Percentiles rank a stretch among this genome's conserved stretches.
Evolutionary conservation across 306 rosid species (phyloP).

Genomic region (Vicia sativa): DNA sequence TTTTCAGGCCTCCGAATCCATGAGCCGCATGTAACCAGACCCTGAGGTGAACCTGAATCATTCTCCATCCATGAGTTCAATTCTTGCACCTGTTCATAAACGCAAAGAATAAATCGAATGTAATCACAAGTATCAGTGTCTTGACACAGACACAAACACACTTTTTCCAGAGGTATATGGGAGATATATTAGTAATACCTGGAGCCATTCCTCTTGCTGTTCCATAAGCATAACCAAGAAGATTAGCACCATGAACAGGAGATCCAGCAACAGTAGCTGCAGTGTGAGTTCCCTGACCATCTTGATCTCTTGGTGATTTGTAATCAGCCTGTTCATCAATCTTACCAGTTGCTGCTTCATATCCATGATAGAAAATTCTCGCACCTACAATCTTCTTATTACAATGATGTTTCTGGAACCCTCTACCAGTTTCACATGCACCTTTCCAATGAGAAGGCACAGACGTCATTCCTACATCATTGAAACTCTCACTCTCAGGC

Average conservation of each 20-base stretch:
- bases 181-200: slow-evolving; percentile 15
- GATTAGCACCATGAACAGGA: slow-evolving; percentile 74
- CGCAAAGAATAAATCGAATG: too few relatives aligned
- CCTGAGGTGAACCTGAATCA: slow-evolving; percentile 62
- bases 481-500: slow-evolving; percentile 97
- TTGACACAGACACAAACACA: too few relatives aligned
- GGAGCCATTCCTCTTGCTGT: slow-evolving; percentile 98
- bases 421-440: slow-evolving; percentile 75
- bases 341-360: slow-evolving; percentile 80
- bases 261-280: slow-evolving; percentile 93
- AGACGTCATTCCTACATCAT: slow-evolving; percentile 66
- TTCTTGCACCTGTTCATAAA: slow-evolving; percentile 52
- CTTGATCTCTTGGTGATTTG: slow-evolving; percentile 90
- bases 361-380: slow-evolving; percentile 75
- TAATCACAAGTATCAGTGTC: too few relatives aligned
- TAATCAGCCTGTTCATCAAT: slow-evolving; percentile 64
- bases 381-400: slow-evolving; percentile 85
- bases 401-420: slow-evolving; percentile 66
- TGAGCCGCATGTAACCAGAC: slow-evolving; percentile 76
- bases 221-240: slow-evolving; percentile 80
- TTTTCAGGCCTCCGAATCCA: slow-evolving; percentile 95
- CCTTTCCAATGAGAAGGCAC: slow-evolving; percentile 85
- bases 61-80: slow-evolving; percentile 79
- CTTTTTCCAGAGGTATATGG: too few relatives aligned
- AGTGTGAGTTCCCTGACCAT: slow-evolving; percentile 97